A percentile compares a stretch with the other conserved stretches of the same genome.
Conservation (phyloP, 1,284 basidiomycete species). For the Takashimella koratensis region DNA sequence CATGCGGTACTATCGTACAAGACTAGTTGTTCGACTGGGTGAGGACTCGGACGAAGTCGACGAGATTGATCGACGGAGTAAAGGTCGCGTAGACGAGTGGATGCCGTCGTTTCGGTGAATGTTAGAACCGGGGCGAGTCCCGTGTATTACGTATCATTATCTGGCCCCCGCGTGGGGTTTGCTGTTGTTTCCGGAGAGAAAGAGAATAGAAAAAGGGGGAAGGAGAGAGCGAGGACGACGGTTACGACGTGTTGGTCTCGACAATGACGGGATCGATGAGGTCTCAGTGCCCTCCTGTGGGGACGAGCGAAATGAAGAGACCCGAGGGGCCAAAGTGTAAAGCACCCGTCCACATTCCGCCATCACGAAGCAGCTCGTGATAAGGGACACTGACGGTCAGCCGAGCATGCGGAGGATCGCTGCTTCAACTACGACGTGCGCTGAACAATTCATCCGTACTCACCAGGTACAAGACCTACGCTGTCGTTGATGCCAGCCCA, state of each 20-base stretch:
- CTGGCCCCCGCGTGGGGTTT: too few species aligned
- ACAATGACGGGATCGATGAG: neutral
- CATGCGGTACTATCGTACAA: conserved; percentile 29
- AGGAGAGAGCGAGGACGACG: neutral
- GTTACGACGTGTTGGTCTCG: neutral
- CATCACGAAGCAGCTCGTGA: neutral
- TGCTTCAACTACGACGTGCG: neutral
- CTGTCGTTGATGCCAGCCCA: neutral
- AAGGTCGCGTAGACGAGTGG: conserved; percentile 34
- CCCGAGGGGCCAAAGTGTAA: neutral
- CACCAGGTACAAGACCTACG: neutral
- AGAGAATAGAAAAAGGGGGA: neutral
- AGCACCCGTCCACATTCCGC: neutral
- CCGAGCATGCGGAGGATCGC: neutral
- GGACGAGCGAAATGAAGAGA: neutral
- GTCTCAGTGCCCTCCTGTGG: neutral
- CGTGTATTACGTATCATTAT: too few species aligned
- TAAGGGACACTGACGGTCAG: neutral
- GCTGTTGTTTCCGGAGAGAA: too few species aligned
- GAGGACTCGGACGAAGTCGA: conserved; percentile 29
- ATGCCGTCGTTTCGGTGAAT: conserved; percentile 20
- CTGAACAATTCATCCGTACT: neutral
- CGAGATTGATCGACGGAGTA: conserved; percentile 31
- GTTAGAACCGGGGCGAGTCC: neutral
- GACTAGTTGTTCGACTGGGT: conserved; percentile 33